A percentile compares a stretch with the other conserved stretches of the same genome.
Conservation (phyloP, 2,329 filamentous ascomycete genomes). For the Calonectria pseudoturangicola region DNA sequence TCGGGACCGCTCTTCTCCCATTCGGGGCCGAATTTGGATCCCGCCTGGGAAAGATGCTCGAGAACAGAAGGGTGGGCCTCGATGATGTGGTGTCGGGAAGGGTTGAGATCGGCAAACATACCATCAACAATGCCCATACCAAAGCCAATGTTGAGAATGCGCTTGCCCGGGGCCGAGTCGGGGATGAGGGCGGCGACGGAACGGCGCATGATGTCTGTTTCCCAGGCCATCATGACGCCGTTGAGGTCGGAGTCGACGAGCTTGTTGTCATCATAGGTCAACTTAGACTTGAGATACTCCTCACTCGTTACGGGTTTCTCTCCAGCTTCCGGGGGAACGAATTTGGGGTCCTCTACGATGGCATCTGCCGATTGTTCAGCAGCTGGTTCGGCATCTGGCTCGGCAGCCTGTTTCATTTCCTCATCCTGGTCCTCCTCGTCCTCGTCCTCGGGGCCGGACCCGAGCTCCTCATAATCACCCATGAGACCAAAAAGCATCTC, state of each 20-base stretch:
- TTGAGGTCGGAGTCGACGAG: constrained; percentile 85
- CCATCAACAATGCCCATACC: constrained; percentile 93
- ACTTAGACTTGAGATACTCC: constrained; percentile 80
- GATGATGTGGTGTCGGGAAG: constrained; percentile 86
- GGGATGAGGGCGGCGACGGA: constrained; percentile 81
- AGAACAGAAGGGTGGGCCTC: constrained; percentile 89
- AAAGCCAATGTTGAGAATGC: constrained; percentile 90
- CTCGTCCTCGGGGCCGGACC: constrained; percentile 71
- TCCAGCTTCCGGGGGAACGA: constrained; percentile 60
- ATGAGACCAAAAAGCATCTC: constrained; percentile 90
- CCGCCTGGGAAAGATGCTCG: constrained; percentile 72
- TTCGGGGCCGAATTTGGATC: constrained; percentile 70
- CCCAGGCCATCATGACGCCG: constrained; percentile 96
- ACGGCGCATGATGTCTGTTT: constrained; percentile 88
- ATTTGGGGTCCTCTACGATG: constrained; percentile 55
- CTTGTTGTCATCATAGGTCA: constrained; percentile 79
- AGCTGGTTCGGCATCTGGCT: constrained; percentile 58
- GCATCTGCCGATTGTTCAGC: constrained; percentile 57
- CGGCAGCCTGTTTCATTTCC: constrained; percentile 67
- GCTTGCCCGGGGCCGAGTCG: constrained; percentile 70
- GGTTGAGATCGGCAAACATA: constrained; percentile 81
- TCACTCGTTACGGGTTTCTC: constrained; percentile 75
- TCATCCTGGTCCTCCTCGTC: constrained; percentile 68
- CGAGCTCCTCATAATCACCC: constrained; percentile 86
- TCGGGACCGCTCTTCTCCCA: constrained; percentile 75